phyloP scores from a whole-genome alignment of 2,329 filamentous ascomycete species.

The Thielaviopsis populi region DNA sequence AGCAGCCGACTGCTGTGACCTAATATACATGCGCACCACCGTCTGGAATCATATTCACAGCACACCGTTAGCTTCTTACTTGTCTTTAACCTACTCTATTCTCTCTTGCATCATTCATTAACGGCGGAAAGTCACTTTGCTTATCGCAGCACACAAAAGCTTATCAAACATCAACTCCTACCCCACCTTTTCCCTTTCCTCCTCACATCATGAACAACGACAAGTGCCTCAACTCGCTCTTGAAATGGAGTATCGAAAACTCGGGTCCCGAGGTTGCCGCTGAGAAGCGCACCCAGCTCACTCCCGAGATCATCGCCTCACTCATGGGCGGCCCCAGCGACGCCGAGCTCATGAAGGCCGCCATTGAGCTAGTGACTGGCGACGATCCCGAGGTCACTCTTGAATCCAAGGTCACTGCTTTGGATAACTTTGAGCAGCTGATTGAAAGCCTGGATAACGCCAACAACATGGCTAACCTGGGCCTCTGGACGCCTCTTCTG shows the following conservation, averaged over 20 bases:
- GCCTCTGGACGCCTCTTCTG: slow-evolving; percentile 70
- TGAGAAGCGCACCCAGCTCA: slow-evolving; percentile 35
- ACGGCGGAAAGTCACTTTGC: not conserved
- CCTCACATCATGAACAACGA: slow-evolving; percentile 22
- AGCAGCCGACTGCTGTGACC: not conserved
- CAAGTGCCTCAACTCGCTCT: slow-evolving; percentile 54
- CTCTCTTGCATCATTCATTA: not conserved
- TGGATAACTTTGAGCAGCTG: slow-evolving; percentile 90
- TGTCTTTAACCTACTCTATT: too few species aligned
- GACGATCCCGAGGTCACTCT: slow-evolving; percentile 46
- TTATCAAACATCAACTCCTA: slow-evolving; percentile 4
- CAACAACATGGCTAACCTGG: slow-evolving; percentile 71
- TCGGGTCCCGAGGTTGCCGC: slow-evolving; percentile 24
- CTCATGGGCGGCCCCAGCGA: slow-evolving; percentile 78
- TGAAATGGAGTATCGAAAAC: slow-evolving; percentile 58
- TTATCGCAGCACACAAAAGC: not conserved
- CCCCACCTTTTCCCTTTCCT: slow-evolving; percentile 6
- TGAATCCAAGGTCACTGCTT: slow-evolving; percentile 66
- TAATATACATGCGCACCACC: not conserved
- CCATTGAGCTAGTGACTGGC: slow-evolving; percentile 62
- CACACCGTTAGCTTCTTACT: not conserved
- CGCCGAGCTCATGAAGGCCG: slow-evolving; percentile 76
- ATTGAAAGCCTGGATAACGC: slow-evolving; percentile 92
- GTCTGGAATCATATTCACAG: not conserved
- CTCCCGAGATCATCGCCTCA: slow-evolving; percentile 54